Percentiles rank a stretch among this genome's conserved stretches.
Conservation (phyloP, 257 asterid species). For the Avicennia marina region DNA sequence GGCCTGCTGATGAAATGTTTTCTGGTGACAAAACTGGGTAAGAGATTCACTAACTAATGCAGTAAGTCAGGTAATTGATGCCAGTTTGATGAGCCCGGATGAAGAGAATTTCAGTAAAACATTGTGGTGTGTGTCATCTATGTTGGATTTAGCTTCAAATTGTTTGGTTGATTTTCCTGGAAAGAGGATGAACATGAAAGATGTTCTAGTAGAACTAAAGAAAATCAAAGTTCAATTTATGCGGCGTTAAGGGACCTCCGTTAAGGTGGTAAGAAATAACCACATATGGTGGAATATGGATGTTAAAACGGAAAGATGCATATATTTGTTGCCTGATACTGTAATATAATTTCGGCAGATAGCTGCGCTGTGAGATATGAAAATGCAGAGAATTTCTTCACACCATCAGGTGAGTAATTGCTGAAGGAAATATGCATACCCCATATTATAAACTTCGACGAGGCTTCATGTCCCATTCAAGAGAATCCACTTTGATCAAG, state of each 20-base stretch:
- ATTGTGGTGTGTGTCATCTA: constrained; percentile 11
- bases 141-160: constrained; percentile 28
- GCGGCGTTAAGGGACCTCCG: too few species aligned
- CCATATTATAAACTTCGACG: too few species aligned
- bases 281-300: background rate
- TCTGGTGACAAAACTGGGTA: constrained; percentile 16
- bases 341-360: too few species aligned
- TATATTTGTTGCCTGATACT: too few species aligned
- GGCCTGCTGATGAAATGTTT: constrained; percentile 24
- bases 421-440: too few species aligned
- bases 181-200: constrained; percentile 28
- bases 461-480: too few species aligned
- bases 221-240: constrained; percentile 9
- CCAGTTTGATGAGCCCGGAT: constrained; percentile 11
- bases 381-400: too few species aligned
- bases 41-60: background rate
- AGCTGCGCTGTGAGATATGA: too few species aligned
- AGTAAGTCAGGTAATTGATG: constrained; percentile 21
- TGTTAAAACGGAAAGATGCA: too few species aligned
- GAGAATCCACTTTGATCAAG: too few species aligned
- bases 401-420: too few species aligned
- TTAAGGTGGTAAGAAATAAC: background rate
- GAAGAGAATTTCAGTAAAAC: constrained; percentile 14
- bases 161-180: constrained; percentile 28
- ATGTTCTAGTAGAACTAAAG: constrained; percentile 21